phyloP scores from a whole-genome alignment of 2,329 filamentous ascomycete genomes.

The Sporothrix brunneoviolacea region DNA sequence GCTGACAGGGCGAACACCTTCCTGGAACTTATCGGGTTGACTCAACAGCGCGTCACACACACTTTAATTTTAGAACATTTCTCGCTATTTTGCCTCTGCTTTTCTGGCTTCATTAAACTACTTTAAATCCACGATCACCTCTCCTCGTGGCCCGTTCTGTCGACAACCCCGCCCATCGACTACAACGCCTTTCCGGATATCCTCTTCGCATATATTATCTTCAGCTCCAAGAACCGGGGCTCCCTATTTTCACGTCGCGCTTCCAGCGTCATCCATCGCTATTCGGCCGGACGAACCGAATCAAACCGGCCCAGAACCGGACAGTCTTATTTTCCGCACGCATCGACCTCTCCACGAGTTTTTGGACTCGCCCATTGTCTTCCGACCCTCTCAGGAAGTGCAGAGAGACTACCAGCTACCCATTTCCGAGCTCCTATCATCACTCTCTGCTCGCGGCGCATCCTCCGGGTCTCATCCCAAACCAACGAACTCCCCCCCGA shows the following conservation, averaged over 20 bases:
- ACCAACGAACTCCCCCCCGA: too few relatives aligned
- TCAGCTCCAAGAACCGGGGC: too few relatives aligned
- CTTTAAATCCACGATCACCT: neutral
- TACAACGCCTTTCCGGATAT: too few relatives aligned
- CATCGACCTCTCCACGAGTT: neutral
- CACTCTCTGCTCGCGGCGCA: neutral
- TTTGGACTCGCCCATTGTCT: neutral
- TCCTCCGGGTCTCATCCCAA: neutral
- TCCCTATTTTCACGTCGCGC: too few relatives aligned
- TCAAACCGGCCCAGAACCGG: too few relatives aligned
- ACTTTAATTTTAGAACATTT: neutral
- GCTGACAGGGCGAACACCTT: slow-evolving; percentile 10
- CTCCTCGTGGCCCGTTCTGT: neutral
- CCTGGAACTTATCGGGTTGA: slow-evolving; percentile 4
- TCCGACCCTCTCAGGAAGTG: neutral
- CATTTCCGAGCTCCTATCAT: neutral
- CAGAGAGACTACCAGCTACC: neutral
- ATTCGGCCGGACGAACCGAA: neutral
- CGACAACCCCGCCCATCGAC: neutral
- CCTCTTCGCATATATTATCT: too few relatives aligned
- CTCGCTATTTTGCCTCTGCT: neutral
- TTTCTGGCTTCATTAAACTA: neutral
- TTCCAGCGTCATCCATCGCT: too few relatives aligned
- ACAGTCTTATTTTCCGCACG: too few relatives aligned
- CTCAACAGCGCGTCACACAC: slow-evolving; percentile 6